phyloP scores from a whole-genome alignment of 2,329 filamentous ascomycete species.

The Colletotrichum sp. region DNA sequence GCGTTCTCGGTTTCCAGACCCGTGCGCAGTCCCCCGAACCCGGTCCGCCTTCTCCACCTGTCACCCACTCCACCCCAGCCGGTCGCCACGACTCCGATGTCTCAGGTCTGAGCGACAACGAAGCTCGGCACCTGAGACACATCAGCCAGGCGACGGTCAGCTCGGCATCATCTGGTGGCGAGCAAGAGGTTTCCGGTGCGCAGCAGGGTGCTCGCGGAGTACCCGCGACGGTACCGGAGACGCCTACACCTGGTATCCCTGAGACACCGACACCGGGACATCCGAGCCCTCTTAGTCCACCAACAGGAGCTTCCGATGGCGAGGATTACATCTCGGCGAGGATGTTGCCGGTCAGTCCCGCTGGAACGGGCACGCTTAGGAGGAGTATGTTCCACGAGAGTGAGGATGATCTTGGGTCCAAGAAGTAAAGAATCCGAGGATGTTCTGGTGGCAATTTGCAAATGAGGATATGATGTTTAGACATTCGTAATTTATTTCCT shows the following conservation, averaged over 20 bases:
- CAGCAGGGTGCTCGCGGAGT: neutral
- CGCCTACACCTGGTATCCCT: conserved; percentile 5
- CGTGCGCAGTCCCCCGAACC: conserved; percentile 17
- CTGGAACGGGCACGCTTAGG: conserved; percentile 27
- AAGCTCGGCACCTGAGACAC: conserved; percentile 44
- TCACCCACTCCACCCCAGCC: neutral
- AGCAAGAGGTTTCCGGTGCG: neutral
- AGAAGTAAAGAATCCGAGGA: neutral
- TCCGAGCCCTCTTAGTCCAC: conserved; percentile 28
- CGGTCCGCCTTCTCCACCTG: neutral
- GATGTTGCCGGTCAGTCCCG: conserved; percentile 16
- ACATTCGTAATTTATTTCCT: neutral
- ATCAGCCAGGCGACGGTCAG: conserved; percentile 46
- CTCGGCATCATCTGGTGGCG: conserved; percentile 25
- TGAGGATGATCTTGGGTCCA: conserved; percentile 36
- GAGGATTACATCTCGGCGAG: conserved; percentile 30
- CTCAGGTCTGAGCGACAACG: conserved; percentile 45
- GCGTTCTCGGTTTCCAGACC: conserved; percentile 9
- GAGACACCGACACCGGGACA: conserved; percentile 11
- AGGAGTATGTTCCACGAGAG: conserved; percentile 48
- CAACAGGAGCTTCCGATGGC: conserved; percentile 25
- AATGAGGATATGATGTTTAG: neutral
- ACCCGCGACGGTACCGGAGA: conserved; percentile 12
- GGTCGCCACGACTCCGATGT: conserved; percentile 40
- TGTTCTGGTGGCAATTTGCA: neutral